Percentiles rank a stretch among this genome's conserved stretches.
phyloP scores from a whole-genome alignment of 805 yeast species.

The Yamadazyma takamatsuzukensis region DNA sequence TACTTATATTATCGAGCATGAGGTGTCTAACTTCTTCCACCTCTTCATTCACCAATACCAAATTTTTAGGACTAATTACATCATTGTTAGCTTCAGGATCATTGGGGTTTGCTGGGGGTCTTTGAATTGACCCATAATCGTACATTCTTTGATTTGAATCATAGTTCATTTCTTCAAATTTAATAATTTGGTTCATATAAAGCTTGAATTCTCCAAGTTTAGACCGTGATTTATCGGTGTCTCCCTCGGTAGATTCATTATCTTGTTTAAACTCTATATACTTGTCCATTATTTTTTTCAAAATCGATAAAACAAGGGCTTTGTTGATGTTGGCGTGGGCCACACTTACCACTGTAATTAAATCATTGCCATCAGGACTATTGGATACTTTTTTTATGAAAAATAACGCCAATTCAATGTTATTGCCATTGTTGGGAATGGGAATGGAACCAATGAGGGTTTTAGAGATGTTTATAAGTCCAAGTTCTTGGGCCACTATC shows the following conservation, averaged over 20 bases:
- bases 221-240: conserved; percentile 14
- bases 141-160: conserved; percentile 29
- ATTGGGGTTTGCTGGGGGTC: neutral
- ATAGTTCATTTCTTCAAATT: conserved; percentile 48
- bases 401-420: conserved; percentile 34
- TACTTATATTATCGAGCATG: conserved; percentile 71
- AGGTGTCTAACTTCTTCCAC: conserved; percentile 61
- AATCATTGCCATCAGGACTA: conserved; percentile 44
- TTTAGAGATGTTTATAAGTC: conserved; percentile 47
- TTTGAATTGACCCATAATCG: conserved; percentile 27
- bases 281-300: conserved; percentile 49
- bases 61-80: conserved; percentile 33
- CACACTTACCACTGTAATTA: conserved; percentile 50
- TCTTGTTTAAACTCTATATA: conserved; percentile 41
- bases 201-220: conserved; percentile 51
- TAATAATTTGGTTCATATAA: conserved; percentile 53
- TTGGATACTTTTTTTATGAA: conserved; percentile 45
- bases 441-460: conserved; percentile 39
- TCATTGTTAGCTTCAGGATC: conserved; percentile 13
- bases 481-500: conserved; percentile 50
- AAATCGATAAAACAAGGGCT: conserved; percentile 42
- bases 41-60: conserved; percentile 47
- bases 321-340: conserved; percentile 43
- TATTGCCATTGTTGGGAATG: conserved; percentile 24
- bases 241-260: conserved; percentile 12